phyloP scores from a whole-genome alignment of 2,329 filamentous ascomycete genomes.

The Alternaria brassicicola region DNA sequence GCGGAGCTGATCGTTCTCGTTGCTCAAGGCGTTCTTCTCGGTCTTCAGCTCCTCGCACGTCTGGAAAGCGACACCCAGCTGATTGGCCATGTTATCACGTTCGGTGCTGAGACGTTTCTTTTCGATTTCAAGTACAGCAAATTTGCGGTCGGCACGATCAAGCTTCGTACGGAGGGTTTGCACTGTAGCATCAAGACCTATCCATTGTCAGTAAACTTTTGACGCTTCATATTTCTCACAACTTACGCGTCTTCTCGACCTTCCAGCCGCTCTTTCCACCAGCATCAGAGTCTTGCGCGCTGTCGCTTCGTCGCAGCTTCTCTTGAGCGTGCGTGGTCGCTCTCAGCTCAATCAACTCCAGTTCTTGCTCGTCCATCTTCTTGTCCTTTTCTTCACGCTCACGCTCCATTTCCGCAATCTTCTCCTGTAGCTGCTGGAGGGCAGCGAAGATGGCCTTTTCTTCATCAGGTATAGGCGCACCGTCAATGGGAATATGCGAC shows the following conservation, averaged over 20 bases:
- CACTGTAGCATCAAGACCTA: constrained; percentile 65
- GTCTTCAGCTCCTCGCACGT: constrained; percentile 60
- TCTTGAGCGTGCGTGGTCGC: constrained; percentile 53
- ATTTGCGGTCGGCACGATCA: constrained; percentile 67
- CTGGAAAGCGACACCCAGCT: constrained; percentile 65
- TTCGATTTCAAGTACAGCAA: constrained; percentile 67
- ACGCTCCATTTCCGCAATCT: constrained; percentile 61
- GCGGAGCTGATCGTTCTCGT: constrained; percentile 47
- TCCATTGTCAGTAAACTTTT: constrained; percentile 14
- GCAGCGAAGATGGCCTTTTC: constrained; percentile 69
- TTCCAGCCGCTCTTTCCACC: constrained; percentile 46
- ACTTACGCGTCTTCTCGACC: constrained; percentile 64
- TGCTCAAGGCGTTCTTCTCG: constrained; percentile 50
- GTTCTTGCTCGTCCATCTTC: constrained; percentile 58
- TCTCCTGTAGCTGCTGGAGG: constrained; percentile 63
- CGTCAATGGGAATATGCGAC: constrained; percentile 57
- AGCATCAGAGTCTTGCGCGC: constrained; percentile 57
- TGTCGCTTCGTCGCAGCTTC: constrained; percentile 53
- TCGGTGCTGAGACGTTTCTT: constrained; percentile 68
- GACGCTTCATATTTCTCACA: neutral
- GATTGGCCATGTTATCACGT: constrained; percentile 68
- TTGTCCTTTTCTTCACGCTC: constrained; percentile 60
- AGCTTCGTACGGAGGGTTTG: constrained; percentile 66
- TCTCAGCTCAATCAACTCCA: constrained; percentile 59
- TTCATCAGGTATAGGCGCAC: constrained; percentile 64